Evolutionary conservation across 2,329 filamentous ascomycete genomes (phyloP).

Genomic region (Sarocladium kiliense): DNA sequence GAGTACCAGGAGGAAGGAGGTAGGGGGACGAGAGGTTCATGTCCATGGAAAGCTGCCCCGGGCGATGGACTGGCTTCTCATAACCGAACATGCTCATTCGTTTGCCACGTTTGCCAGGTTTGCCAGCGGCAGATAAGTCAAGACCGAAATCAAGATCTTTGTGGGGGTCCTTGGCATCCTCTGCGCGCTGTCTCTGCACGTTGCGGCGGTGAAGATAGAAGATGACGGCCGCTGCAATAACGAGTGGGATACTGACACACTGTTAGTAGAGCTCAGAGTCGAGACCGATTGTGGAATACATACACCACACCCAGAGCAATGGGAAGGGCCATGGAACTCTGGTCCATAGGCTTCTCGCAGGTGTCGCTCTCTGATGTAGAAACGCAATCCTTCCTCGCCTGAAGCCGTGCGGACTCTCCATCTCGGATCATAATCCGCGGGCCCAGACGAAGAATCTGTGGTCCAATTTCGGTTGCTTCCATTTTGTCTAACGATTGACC

Average conservation of each 20-base stretch:
- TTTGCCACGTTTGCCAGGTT: conserved; percentile 25
- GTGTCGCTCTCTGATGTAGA: conserved; percentile 25
- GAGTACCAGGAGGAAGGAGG: conserved; percentile 79
- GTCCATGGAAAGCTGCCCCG: conserved; percentile 61
- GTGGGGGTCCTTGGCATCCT: conserved; percentile 83
- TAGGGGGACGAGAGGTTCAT: conserved; percentile 81
- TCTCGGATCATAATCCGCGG: conserved; percentile 3
- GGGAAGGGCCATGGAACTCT: conserved; percentile 54
- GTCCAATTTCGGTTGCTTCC: conserved; percentile 11
- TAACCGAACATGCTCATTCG: conserved; percentile 38
- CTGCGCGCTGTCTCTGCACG: conserved; percentile 61
- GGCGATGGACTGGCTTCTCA: conserved; percentile 46
- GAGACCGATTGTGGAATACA: conserved; percentile 29
- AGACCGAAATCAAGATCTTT: conserved; percentile 91
- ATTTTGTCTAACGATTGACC: conserved; percentile 9
- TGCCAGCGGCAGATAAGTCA: conserved; percentile 37
- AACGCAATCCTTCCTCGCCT: conserved; percentile 16
- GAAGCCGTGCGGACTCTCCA: neutral
- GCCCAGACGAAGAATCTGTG: neutral
- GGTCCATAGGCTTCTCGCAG: conserved; percentile 56
- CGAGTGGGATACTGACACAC: conserved; percentile 64
- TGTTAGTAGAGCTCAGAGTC: conserved; percentile 14
- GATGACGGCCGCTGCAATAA: conserved; percentile 60
- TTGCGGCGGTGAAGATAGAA: conserved; percentile 76
- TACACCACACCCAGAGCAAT: conserved; percentile 68